Evolutionary conservation across 148 eudicot species (phyloP).

Genomic region (Cornus kousa): DNA sequence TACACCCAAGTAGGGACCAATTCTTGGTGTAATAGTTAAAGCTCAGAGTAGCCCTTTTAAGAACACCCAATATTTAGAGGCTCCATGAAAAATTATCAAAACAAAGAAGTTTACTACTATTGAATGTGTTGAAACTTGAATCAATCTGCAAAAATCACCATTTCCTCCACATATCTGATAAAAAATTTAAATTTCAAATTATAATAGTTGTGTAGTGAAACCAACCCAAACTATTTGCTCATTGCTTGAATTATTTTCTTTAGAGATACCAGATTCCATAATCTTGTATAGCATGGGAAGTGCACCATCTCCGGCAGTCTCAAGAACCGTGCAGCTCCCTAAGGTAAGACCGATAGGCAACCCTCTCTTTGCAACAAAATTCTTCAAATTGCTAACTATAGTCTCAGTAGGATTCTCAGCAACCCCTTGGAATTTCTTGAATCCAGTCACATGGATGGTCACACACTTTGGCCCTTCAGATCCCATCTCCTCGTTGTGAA

Average conservation of each 20-base stretch:
- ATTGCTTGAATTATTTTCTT: slow-evolving; percentile 17
- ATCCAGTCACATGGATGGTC: slow-evolving; percentile 69
- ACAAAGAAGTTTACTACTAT: not conserved
- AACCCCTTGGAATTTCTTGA: slow-evolving; percentile 79
- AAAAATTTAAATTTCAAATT: not conserved
- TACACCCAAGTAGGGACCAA: too few relatives aligned
- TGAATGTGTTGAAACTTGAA: not conserved
- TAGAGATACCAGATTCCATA: slow-evolving; percentile 37
- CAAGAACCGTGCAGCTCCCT: slow-evolving; percentile 67
- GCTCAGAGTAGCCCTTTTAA: not conserved
- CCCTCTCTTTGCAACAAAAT: slow-evolving; percentile 40
- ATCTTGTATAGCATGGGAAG: slow-evolving; percentile 43
- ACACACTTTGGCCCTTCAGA: slow-evolving; percentile 64
- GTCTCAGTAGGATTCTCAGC: slow-evolving; percentile 67
- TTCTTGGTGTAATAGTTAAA: too few relatives aligned
- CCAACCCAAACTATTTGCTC: slow-evolving; percentile 61
- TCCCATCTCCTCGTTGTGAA: slow-evolving; percentile 46
- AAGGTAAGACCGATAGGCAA: slow-evolving; percentile 47
- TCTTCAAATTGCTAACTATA: slow-evolving; percentile 46
- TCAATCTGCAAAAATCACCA: not conserved
- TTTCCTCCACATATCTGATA: not conserved
- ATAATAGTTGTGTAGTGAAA: slow-evolving; percentile 9
- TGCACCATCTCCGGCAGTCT: slow-evolving; percentile 78
- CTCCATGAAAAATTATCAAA: not conserved
- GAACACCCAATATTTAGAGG: not conserved